Percentiles rank a stretch among this genome's conserved stretches.
These are phyloP conservation scores for Ulvella scutata DNA, from an alignment of 139 green algal genomes.

Conservation along the genomic window DNA sequence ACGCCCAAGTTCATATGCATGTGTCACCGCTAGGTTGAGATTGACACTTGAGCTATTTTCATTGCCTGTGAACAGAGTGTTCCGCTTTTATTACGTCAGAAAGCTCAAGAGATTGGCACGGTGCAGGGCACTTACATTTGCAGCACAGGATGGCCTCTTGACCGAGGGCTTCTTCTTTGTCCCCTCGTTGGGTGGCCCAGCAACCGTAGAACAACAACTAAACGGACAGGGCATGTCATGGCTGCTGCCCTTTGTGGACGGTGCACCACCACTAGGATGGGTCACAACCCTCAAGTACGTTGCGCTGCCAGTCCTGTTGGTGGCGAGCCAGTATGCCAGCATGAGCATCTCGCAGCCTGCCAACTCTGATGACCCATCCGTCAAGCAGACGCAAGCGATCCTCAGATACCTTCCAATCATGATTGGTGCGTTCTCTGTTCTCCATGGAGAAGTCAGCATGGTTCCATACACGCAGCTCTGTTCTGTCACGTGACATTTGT, in stretches of 20 bases:
- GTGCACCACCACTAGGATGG: constrained; percentile 50
- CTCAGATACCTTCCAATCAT: constrained; percentile 96
- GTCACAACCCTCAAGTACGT: constrained; percentile 45
- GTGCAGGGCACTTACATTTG: constrained; percentile 67
- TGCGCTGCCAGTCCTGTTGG: constrained; percentile 44
- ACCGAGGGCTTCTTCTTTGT: constrained; percentile 90
- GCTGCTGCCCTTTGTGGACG: constrained; percentile 52
- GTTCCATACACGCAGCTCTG: too few relatives aligned
- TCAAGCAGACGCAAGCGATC: constrained; percentile 65
- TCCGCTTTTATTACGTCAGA: too few relatives aligned
- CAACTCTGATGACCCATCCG: constrained; percentile 33
- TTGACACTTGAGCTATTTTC: too few relatives aligned
- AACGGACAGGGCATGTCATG: constrained; percentile 44
- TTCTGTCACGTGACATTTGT: too few relatives aligned
- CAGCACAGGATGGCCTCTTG: constrained; percentile 71
- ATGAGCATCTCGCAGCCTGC: constrained; percentile 57
- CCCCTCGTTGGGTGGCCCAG: constrained; percentile 70
- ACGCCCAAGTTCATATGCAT: too few relatives aligned
- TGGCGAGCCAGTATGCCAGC: constrained; percentile 52
- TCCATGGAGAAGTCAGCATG: background rate
- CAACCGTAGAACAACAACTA: constrained; percentile 17
- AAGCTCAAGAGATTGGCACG: too few relatives aligned
- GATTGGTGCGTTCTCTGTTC: constrained; percentile 47
- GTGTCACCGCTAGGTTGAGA: too few relatives aligned
- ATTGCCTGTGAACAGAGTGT: too few relatives aligned